A percentile compares a stretch with the other conserved stretches of the same genome.
Conservation (phyloP, 805 yeast species). For the Metschnikowia arizonensis region DNA sequence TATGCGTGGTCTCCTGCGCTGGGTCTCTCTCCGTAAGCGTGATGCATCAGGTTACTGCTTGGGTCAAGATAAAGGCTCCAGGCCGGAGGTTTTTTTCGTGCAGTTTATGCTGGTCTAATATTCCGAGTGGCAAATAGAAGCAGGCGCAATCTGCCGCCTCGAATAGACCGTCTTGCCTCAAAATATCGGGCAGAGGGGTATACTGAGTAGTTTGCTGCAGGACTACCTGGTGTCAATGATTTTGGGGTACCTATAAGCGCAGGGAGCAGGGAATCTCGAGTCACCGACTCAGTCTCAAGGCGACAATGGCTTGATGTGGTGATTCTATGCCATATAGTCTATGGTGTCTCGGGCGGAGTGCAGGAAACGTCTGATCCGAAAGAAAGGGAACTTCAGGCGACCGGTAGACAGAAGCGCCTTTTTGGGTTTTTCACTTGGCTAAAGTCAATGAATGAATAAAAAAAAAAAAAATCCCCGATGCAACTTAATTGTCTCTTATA, state of each 20-base stretch:
- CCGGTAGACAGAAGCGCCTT: neutral
- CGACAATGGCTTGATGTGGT: neutral
- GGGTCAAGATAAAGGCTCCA: neutral
- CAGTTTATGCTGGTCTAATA: neutral
- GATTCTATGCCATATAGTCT: neutral
- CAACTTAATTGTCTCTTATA: slow-evolving; percentile 1
- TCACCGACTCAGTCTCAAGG: neutral
- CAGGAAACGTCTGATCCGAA: neutral
- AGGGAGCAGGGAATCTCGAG: slow-evolving; percentile 2
- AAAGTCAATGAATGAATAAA: neutral
- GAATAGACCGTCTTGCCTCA: slow-evolving; percentile 1
- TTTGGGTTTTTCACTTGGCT: slow-evolving; percentile 1
- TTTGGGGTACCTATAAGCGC: slow-evolving; percentile 5
- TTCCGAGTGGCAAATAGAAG: neutral
- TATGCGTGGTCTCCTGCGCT: slow-evolving; percentile 1
- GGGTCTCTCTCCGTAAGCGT: neutral
- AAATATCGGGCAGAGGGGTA: neutral
- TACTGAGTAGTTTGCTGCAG: neutral
- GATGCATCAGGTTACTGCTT: neutral
- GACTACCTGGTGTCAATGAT: neutral
- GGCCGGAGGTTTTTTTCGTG: neutral
- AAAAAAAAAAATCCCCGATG: slow-evolving; percentile 2
- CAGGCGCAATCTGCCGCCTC: slow-evolving; percentile 1
- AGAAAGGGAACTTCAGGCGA: slow-evolving; percentile 1
- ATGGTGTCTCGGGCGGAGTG: neutral